Evolutionary conservation across 108 stramenopile species (phyloP), one percentile per base, ranked within the genome.

Genomic region (Skeletonema menzelii): DNA sequence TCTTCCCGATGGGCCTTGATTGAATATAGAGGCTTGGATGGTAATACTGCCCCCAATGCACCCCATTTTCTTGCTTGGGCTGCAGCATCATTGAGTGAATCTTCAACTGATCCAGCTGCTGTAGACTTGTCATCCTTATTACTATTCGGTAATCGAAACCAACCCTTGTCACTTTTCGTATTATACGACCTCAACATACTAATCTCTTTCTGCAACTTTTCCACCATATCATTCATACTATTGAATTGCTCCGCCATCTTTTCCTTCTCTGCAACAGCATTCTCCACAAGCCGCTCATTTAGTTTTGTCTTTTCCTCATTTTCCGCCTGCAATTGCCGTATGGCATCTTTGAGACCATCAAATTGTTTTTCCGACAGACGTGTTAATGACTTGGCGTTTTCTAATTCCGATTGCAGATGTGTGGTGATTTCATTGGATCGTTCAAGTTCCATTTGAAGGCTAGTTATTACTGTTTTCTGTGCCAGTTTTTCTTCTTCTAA

Each of bases 351-450:
- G 14, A 95, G 69, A 17, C 90, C 94, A 58, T 65, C 82, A 62
- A 88, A 90, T 84, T 95, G 94, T 55, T 88, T 81, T 67, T 91
- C 94, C 15, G 94, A 90, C 49, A 95, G 72, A 37, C 87, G 75
- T 15, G 87, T 77, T 27, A 78, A 56, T 8, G 86, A 82, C 71
- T 88, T 79, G 13, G 88, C 80, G 59, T 92, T 87, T 20, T 79
- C 73, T 8, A 91, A 38, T 75, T 95, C 73, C 12, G 76, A 69
- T 15, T 67, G 79, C 27, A 95, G 46, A 65, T 92, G 88, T 56
- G 83, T 68, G 4, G 85, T 82, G 44, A 88, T 80, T 22, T 81
- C 75, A 37, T 92, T 82, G 56, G 68, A 65, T 11, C 74, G 63
- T 6, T 67, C 65, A 14, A 69, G 30, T 63, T 90, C 87, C 69